Percentiles rank a stretch among this genome's conserved stretches.
These are phyloP conservation scores for Russula griseocarnosa DNA, from an alignment of 768 basidiomycete genomes.

Conservation along the genomic window DNA sequence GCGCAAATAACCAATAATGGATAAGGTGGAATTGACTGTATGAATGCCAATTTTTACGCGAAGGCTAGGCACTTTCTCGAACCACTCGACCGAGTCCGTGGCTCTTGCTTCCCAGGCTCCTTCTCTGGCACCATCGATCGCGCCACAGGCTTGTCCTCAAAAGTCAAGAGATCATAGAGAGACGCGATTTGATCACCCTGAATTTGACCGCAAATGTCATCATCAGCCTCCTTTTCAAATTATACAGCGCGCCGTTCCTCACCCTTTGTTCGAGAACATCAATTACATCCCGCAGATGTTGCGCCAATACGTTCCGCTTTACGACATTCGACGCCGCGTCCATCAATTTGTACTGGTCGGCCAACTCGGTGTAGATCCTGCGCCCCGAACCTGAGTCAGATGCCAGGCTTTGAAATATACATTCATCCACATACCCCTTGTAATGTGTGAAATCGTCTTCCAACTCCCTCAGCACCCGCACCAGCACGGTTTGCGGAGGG, in stretches of 20 bases:
- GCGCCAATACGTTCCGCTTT: constrained; percentile 81
- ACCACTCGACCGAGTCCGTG: constrained; percentile 7
- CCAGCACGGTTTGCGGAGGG: constrained; percentile 85
- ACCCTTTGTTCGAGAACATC: constrained; percentile 92
- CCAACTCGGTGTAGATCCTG: constrained; percentile 86
- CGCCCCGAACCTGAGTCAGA: constrained; percentile 7
- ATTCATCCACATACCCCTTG: constrained; percentile 62
- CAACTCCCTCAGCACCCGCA: constrained; percentile 77
- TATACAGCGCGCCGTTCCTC: constrained; percentile 5
- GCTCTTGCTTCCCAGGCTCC: constrained; percentile 5
- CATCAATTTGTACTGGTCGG: constrained; percentile 90
- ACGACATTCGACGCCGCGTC: constrained; percentile 76
- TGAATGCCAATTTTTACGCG: constrained; percentile 14
- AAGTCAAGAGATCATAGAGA: constrained; percentile 76
- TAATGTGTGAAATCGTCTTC: constrained; percentile 96
- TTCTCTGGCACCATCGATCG: constrained; percentile 27
- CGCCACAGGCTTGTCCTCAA: constrained; percentile 57
- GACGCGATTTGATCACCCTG: constrained; percentile 95
- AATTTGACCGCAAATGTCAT: constrained; percentile 21
- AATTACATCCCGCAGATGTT: constrained; percentile 87
- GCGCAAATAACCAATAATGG: background rate
- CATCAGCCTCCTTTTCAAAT: constrained; percentile 12
- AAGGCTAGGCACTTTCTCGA: constrained; percentile 22
- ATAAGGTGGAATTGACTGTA: background rate
- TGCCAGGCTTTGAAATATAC: constrained; percentile 5